These are phyloP conservation scores for Halophytophthora batemanensis DNA, from an alignment of 352 stramenopile genomes.

Conservation along the genomic window DNA sequence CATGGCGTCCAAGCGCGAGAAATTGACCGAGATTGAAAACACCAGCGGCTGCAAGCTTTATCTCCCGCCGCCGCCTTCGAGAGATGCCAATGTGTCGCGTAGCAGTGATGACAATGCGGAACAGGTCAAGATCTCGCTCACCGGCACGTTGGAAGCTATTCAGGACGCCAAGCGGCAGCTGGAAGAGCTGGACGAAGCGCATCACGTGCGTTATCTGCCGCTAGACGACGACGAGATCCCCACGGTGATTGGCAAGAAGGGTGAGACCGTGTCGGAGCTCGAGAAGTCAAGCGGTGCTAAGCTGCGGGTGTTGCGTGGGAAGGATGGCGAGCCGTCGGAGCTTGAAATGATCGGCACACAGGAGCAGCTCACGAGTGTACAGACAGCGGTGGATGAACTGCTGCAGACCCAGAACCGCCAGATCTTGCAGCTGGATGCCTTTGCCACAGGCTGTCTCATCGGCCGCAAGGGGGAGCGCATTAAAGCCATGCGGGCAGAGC, in stretches of 20 bases:
- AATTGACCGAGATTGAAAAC: conserved; percentile 65
- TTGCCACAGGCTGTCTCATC: conserved; percentile 69
- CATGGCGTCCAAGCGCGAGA: conserved; percentile 71
- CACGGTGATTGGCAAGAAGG: conserved; percentile 77
- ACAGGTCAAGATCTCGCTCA: conserved; percentile 67
- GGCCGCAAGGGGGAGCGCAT: conserved; percentile 83
- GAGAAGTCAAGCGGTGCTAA: conserved; percentile 62
- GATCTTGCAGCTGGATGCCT: conserved; percentile 71
- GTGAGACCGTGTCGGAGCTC: conserved; percentile 68
- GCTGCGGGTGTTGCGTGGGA: conserved; percentile 51
- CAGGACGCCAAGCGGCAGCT: conserved; percentile 58
- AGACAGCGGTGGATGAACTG: conserved; percentile 52
- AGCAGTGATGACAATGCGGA: conserved; percentile 29
- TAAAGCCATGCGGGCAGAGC: conserved; percentile 56
- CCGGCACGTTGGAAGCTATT: conserved; percentile 54
- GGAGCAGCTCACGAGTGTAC: conserved; percentile 53
- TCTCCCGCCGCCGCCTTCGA: conserved; percentile 32
- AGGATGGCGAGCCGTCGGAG: conserved; percentile 34
- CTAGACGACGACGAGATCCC: conserved; percentile 76
- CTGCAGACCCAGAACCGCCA: conserved; percentile 77
- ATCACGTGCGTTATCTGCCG: conserved; percentile 66
- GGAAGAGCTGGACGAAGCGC: conserved; percentile 52
- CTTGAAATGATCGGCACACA: conserved; percentile 74
- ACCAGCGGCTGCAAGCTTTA: conserved; percentile 57
- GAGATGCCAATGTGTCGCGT: conserved; percentile 8